Percentiles rank a stretch among this genome's conserved stretches.
Evolutionary conservation across 2,329 filamentous ascomycete genomes (phyloP).

Genomic region (Orbilia ellipsospora): DNA sequence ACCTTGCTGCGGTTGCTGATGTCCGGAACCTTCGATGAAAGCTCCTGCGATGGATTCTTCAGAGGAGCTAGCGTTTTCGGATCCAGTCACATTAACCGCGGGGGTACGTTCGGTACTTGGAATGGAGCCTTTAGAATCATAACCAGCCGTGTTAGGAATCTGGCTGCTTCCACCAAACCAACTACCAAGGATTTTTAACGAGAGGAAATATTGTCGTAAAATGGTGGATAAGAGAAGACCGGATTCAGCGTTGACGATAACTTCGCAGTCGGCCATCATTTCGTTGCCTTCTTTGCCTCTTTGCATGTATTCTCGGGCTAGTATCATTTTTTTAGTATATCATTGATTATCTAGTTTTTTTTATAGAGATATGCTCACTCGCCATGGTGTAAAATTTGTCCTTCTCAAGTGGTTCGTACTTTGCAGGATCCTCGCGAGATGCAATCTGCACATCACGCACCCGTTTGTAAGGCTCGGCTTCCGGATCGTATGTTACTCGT

Average conservation of each 20-base stretch:
- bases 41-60: conserved; percentile 56
- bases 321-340: not conserved
- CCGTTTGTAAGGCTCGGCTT: conserved; percentile 56
- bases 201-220: conserved; percentile 90
- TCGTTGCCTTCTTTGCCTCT: conserved; percentile 87
- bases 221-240: conserved; percentile 87
- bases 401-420: conserved; percentile 70
- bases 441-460: conserved; percentile 58
- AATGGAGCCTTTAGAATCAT: conserved; percentile 60
- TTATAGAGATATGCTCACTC: conserved; percentile 65
- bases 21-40: conserved; percentile 55
- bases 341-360: not conserved
- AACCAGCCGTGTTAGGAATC: conserved; percentile 66
- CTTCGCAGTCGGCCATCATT: conserved; percentile 79
- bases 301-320: conserved; percentile 80
- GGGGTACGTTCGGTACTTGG: conserved; percentile 58
- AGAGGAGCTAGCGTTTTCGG: conserved; percentile 54
- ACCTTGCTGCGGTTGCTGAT: conserved; percentile 38
- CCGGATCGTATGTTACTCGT: conserved; percentile 30
- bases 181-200: conserved; percentile 79
- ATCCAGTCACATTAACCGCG: conserved; percentile 24
- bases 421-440: conserved; percentile 24
- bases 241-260: conserved; percentile 85
- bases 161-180: conserved; percentile 77
- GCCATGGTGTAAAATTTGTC: conserved; percentile 76